phyloP scores from a whole-genome alignment of 2,329 filamentous ascomycete species.

The Fusarium oxysporum region DNA sequence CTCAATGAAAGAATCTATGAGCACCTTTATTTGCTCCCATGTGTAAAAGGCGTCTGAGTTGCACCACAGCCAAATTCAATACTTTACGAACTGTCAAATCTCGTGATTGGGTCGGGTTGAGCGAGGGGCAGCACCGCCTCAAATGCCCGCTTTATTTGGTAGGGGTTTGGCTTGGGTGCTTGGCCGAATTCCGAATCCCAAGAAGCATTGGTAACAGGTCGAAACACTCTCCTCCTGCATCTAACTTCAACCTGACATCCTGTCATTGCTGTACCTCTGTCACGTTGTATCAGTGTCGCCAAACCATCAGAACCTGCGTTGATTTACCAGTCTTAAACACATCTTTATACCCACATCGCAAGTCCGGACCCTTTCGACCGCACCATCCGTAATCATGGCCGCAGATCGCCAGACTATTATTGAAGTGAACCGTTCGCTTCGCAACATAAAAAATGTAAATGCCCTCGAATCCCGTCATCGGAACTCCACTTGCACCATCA shows the following conservation, averaged over 20 bases:
- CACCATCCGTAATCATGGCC: conserved; percentile 53
- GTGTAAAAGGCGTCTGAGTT: conserved; percentile 14
- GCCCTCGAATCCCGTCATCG: not conserved
- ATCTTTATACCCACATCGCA: not conserved
- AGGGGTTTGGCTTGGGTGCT: conserved; percentile 16
- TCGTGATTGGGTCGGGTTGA: conserved; percentile 33
- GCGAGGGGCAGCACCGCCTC: conserved; percentile 43
- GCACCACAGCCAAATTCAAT: not conserved
- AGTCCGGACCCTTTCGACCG: conserved; percentile 18
- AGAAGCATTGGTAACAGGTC: conserved; percentile 8
- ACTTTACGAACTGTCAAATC: conserved; percentile 8
- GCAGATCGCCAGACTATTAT: conserved; percentile 69
- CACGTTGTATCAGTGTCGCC: conserved; percentile 4
- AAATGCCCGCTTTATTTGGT: conserved; percentile 39
- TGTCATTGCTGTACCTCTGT: conserved; percentile 11
- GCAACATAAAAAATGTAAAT: conserved; percentile 83
- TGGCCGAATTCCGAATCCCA: conserved; percentile 12
- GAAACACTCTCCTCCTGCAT: conserved; percentile 24
- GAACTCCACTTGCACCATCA: not conserved
- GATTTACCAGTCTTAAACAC: not conserved
- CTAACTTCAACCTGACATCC: conserved; percentile 16
- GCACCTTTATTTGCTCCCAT: not conserved
- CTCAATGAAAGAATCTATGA: not conserved
- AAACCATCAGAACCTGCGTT: not conserved
- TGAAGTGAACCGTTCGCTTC: conserved; percentile 85